Conservation (phyloP, 2,329 filamentous ascomycete genomes). For the Cladosporium sphaerospermum region DNA sequence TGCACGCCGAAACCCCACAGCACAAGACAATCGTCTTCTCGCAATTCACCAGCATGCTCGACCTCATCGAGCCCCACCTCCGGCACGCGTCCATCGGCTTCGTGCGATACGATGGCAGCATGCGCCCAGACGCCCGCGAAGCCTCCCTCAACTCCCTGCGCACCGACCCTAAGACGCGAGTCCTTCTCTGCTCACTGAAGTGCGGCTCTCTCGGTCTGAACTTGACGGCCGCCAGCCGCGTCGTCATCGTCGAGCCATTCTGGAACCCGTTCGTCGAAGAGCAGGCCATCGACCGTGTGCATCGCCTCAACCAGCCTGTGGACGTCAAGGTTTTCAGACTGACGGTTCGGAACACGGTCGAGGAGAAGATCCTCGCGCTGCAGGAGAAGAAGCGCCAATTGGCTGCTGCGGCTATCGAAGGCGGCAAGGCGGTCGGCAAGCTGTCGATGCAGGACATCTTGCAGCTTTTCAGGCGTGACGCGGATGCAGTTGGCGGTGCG, state of each 20-base stretch:
- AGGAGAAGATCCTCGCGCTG: slow-evolving; percentile 88
- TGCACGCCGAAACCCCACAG: slow-evolving; percentile 67
- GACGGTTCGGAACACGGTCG: slow-evolving; percentile 78
- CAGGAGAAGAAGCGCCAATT: slow-evolving; percentile 91
- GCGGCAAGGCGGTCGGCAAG: slow-evolving; percentile 71
- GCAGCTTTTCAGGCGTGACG: slow-evolving; percentile 73
- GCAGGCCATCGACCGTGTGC: slow-evolving; percentile 96
- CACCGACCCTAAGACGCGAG: slow-evolving; percentile 65
- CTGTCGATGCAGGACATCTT: slow-evolving; percentile 90
- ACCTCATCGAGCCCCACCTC: slow-evolving; percentile 90
- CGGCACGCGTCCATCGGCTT: slow-evolving; percentile 66
- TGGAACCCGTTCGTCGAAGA: slow-evolving; percentile 99
- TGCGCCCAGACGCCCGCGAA: slow-evolving; percentile 90
- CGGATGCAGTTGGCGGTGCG: slow-evolving; percentile 37
- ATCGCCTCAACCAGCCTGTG: slow-evolving; percentile 92
- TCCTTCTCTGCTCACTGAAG: slow-evolving; percentile 87
- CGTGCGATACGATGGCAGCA: slow-evolving; percentile 87
- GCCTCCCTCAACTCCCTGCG: slow-evolving; percentile 73
- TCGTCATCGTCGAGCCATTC: slow-evolving; percentile 94
- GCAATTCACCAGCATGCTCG: slow-evolving; percentile 96
- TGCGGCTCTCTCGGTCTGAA: slow-evolving; percentile 92
- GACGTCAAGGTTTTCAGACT: slow-evolving; percentile 95
- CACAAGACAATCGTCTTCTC: slow-evolving; percentile 99
- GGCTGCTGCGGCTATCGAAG: slow-evolving; percentile 86
- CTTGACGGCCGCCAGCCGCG: slow-evolving; percentile 84